Evolutionary conservation across 192 early-diverging fungal genomes (phyloP).

Genomic region (Fimicolochytrium jonesii): DNA sequence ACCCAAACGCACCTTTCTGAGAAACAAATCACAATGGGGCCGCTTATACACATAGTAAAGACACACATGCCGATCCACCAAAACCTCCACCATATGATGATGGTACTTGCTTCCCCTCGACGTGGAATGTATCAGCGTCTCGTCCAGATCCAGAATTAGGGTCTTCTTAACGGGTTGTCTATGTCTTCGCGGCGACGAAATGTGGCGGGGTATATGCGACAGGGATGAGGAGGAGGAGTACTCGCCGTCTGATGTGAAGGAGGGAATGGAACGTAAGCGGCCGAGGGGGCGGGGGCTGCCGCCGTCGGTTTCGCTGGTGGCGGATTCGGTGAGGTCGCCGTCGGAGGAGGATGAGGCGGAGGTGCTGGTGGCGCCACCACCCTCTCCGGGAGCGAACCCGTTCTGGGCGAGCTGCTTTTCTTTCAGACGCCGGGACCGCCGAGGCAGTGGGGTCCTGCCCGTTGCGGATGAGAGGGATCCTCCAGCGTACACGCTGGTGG

Average conservation of each 20-base stretch:
- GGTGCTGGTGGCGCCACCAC: background rate
- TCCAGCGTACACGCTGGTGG: too few species aligned
- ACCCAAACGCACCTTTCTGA: slow-evolving; percentile 63
- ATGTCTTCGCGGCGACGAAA: too few species aligned
- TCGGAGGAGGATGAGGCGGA: background rate
- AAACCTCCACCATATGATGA: slow-evolving; percentile 79
- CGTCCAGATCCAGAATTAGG: slow-evolving; percentile 52
- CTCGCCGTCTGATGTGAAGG: too few species aligned
- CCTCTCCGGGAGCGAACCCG: background rate
- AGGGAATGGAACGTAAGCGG: too few species aligned
- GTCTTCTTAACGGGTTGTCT: too few species aligned
- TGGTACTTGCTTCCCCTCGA: slow-evolving; percentile 51
- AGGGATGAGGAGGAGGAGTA: too few species aligned
- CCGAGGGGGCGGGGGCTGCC: too few species aligned
- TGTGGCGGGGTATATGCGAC: too few species aligned
- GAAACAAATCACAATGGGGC: slow-evolving; percentile 79
- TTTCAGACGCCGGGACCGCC: background rate
- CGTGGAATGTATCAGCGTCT: slow-evolving; percentile 84
- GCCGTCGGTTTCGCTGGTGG: slow-evolving; percentile 4
- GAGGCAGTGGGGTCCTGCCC: too few species aligned
- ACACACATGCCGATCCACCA: slow-evolving; percentile 73
- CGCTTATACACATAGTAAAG: slow-evolving; percentile 89
- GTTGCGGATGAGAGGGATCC: too few species aligned
- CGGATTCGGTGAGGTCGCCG: background rate
- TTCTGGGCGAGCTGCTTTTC: background rate